Conservation (phyloP, 2,329 filamentous ascomycete species). For the Colletotrichum sp. region DNA sequence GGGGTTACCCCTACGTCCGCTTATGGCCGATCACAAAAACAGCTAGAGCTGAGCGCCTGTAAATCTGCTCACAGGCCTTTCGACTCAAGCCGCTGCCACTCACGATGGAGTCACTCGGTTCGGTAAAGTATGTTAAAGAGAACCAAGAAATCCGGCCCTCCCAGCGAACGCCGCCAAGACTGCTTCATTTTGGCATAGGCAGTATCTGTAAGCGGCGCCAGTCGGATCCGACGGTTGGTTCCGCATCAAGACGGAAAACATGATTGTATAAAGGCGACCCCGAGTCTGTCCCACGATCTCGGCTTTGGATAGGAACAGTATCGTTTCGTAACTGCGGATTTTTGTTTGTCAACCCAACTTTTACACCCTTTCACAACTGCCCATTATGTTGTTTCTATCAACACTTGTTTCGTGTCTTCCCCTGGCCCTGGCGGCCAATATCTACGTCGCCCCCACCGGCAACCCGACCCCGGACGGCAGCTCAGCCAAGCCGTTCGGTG, state of each 20-base stretch:
- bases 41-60: background rate
- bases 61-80: background rate
- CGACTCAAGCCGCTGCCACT: background rate
- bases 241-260: background rate
- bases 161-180: background rate
- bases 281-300: background rate
- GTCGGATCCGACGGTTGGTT: background rate
- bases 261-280: background rate
- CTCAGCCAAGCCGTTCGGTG: conserved; percentile 43
- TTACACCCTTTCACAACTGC: conserved; percentile 3
- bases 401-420: conserved; percentile 5
- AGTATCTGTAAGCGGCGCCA: background rate
- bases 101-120: background rate
- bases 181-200: background rate
- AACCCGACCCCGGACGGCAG: conserved; percentile 41
- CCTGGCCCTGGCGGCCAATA: conserved; percentile 33
- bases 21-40: background rate
- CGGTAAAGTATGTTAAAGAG: conserved; percentile 5
- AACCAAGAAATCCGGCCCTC: background rate
- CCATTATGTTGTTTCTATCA: background rate
- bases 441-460: conserved; percentile 51
- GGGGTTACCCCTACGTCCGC: background rate
- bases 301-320: accelerated
- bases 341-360: background rate
- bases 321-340: background rate